Base-by-base conservation (phyloP, 345 rosid genomes). In the Alliaria petiolata region DNA sequence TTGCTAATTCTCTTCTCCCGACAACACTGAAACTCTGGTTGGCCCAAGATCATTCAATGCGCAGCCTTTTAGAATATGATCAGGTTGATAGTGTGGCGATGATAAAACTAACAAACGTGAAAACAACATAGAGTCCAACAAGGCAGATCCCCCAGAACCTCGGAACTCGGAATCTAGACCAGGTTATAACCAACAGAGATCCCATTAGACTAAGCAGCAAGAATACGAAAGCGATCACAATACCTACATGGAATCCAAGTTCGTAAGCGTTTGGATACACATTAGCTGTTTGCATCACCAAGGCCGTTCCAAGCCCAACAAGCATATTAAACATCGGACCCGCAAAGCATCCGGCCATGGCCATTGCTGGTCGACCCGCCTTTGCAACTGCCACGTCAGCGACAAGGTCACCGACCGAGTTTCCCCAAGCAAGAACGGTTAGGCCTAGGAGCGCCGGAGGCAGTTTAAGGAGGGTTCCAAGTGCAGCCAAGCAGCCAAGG, bases 301-400 rank as follows among this genome's bases (percentile, higher is more conserved):
- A 76, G 49, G 97, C 97, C 0, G 83, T 63, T 71, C 97, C 99
- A 14, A 95, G 96, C 44, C 99, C 99, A 36, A 91, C 91, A 61
- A 91, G 95, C 99, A 95, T 95, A 77, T 95, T 95, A 70, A 95
- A 95, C 99, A 95, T 91, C 2, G 97, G 99, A 42, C 99, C 93
- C 0, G 97, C 97, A 46, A 95, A 95, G 80, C 99, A 95, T 28
- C 99, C 97, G n/a, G 99, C 97, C 97, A 95, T 95, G 14, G 99
- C 99, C 99, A 95, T 91, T 30, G 91, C 90, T 42, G 99, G 99
- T 64, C 93, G 89, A 28, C 99, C 99, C 1, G 99, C 96, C 83
- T 85, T 95, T 62, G 99, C 99, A 20, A 95, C 88, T 4, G 99
- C 97, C 9, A 95, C 95, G 31, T 95, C 97, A 8, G 97, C 96